Conservation (phyloP, 257 asterid species). For the Jasminum sambac region DNA sequence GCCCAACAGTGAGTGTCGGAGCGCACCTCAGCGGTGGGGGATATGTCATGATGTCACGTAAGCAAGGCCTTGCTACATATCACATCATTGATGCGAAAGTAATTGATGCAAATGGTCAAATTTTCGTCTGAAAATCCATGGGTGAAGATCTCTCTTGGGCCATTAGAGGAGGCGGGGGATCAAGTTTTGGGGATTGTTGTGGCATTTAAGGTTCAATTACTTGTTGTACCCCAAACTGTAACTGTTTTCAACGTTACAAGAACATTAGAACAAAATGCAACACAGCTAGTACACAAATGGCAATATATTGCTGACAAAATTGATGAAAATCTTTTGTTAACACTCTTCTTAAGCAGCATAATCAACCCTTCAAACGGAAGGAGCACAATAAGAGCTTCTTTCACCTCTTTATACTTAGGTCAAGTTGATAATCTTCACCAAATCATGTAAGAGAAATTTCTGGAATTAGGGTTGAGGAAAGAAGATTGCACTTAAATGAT, state of each 20-base stretch:
- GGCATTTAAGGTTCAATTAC: conserved; percentile 25
- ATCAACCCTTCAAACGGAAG: not conserved
- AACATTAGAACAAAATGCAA: conserved; percentile 21
- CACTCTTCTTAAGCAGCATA: not conserved
- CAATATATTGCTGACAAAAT: not conserved
- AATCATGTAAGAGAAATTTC: conserved; percentile 27
- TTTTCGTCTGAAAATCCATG: conserved; percentile 30
- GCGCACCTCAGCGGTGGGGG: conserved; percentile 48
- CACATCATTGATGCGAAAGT: conserved; percentile 33
- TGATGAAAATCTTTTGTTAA: not conserved
- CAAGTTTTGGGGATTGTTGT: conserved; percentile 32
- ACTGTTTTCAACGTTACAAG: conserved; percentile 33
- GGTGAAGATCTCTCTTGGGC: conserved; percentile 41
- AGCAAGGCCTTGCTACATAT: conserved; percentile 28
- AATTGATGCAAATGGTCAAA: conserved; percentile 26
- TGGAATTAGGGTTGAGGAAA: conserved; percentile 18
- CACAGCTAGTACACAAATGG: not conserved
- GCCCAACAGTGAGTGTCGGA: conserved; percentile 38
- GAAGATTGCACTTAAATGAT: conserved; percentile 28
- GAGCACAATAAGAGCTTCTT: conserved; percentile 6
- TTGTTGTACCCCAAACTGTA: conserved; percentile 26
- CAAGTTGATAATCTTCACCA: conserved; percentile 13
- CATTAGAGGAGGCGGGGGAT: conserved; percentile 35
- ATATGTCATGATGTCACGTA: conserved; percentile 38
- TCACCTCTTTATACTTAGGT: conserved; percentile 21